These are phyloP conservation scores for Aciculoconidium aculeatum DNA, from an alignment of 805 yeast genomes.

Conservation along the genomic window DNA sequence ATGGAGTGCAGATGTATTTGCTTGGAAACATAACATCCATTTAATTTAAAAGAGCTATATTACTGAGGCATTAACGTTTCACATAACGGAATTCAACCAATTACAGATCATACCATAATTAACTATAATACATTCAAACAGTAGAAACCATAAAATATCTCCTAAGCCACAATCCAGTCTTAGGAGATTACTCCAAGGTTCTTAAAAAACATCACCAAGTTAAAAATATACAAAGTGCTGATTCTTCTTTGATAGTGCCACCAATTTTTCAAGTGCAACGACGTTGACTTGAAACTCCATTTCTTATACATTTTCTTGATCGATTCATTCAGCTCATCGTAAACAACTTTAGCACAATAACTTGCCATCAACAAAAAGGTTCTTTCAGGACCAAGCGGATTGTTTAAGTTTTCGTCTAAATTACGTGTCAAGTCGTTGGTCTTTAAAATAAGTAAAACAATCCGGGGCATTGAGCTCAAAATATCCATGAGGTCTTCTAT, in stretches of 20 bases:
- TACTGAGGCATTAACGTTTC: too few species aligned
- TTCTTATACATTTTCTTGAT: slow-evolving; percentile 13
- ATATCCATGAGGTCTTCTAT: slow-evolving; percentile 74
- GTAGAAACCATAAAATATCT: too few species aligned
- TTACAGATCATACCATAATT: too few species aligned
- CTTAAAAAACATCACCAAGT: slow-evolving; percentile 18
- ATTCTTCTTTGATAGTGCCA: slow-evolving; percentile 25
- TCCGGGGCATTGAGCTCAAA: slow-evolving; percentile 73
- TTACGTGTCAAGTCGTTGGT: slow-evolving; percentile 91
- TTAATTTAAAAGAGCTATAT: too few species aligned
- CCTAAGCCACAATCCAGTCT: too few species aligned
- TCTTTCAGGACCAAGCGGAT: slow-evolving; percentile 81
- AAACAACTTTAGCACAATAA: slow-evolving; percentile 80
- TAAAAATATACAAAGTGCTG: slow-evolving; percentile 29
- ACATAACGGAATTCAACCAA: too few species aligned
- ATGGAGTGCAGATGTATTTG: too few species aligned
- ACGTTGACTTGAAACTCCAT: slow-evolving; percentile 17
- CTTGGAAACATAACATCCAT: too few species aligned
- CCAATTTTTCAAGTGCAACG: slow-evolving; percentile 23
- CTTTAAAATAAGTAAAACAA: slow-evolving; percentile 79
- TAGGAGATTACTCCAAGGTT: too few species aligned
- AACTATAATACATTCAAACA: too few species aligned
- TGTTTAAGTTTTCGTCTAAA: slow-evolving; percentile 75
- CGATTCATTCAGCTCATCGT: slow-evolving; percentile 53
- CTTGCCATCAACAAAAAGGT: slow-evolving; percentile 85